Base-by-base conservation (phyloP, 2,329 filamentous ascomycete species). In the Aspergillus proliferans region DNA sequence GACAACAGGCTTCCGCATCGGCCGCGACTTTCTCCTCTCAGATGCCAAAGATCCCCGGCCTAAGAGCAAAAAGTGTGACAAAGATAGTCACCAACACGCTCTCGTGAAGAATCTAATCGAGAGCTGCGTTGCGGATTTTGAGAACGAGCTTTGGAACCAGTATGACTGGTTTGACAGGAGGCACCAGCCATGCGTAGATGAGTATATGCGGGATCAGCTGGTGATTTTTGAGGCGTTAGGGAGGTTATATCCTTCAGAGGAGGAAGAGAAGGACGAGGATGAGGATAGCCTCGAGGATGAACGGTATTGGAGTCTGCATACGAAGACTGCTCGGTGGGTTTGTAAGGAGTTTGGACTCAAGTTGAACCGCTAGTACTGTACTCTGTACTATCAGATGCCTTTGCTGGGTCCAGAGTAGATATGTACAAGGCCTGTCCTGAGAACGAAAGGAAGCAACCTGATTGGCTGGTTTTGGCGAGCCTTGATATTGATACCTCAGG, bases 201-300 rank as follows among this genome's bases (percentile, higher is more conserved):
- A 74, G 58, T 70, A 74, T 52, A 72, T 81, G 73, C 67, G 77
- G 40, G 81, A 84, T 60, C 81, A 84, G 57, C 54, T 84, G 21
- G 76, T 82, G 1, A 71, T 84, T 1, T 84, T 81, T 49, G 78
- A 83, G 58, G 77, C 77, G 14, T 62, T 84, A 15, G 77, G 78
- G 3, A 55, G 65, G 61, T 58, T 15, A 34, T 36, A 9, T 36
- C 34, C n/a, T 14, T 33, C 24, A 10, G 59, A 18, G 6, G 24
- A 45, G 21, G 47, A 43, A 22, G 50, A 50, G 18, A 56, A 21
- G 36, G 33, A 49, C 19, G 57, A 56, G 51, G 6, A 56, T 48
- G 49, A 51, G 38, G 7, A 22, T 19, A n/a, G 26, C 42, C n/a
- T 36, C 6, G 63, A 65, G 48, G 61, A 64, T 42, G 56, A 61